phyloP scores from a whole-genome alignment of 352 stramenopile genomes.

The Blastocystis sp. region DNA sequence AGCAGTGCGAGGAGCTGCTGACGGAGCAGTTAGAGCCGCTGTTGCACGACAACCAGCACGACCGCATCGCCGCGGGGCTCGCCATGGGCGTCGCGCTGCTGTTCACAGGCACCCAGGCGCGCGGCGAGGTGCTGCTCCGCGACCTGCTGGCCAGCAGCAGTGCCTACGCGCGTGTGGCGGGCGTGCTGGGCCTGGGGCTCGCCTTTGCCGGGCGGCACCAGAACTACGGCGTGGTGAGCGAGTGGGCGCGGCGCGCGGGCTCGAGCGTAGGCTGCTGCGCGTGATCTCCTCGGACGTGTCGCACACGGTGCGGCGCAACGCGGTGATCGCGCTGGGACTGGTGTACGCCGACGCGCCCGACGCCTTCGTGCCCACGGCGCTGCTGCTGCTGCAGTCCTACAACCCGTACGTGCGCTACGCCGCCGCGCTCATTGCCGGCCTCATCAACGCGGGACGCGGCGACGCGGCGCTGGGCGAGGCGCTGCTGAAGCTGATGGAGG shows the following conservation, averaged over 20 bases:
- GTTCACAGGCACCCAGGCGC: slow-evolving; percentile 79
- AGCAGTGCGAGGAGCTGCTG: slow-evolving; percentile 75
- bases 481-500: slow-evolving; percentile 48
- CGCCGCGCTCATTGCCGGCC: slow-evolving; percentile 82
- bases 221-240: background rate
- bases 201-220: slow-evolving; percentile 72
- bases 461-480: background rate
- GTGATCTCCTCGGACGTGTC: slow-evolving; percentile 96
- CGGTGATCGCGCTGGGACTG: slow-evolving; percentile 93
- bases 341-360: slow-evolving; percentile 78
- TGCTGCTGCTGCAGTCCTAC: slow-evolving; percentile 95
- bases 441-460: background rate
- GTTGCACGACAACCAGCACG: slow-evolving; percentile 94
- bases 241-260: background rate
- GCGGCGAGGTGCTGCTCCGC: slow-evolving; percentile 91
- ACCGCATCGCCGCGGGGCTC: slow-evolving; percentile 98
- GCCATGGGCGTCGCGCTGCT: slow-evolving; percentile 96
- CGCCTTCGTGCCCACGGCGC: slow-evolving; percentile 88
- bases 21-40: slow-evolving; percentile 92
- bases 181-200: slow-evolving; percentile 92
- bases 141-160: slow-evolving; percentile 93
- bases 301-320: slow-evolving; percentile 94
- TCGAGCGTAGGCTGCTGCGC: slow-evolving; percentile 87
- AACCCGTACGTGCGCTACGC: slow-evolving; percentile 99
- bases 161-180: slow-evolving; percentile 84